Base-by-base conservation (phyloP, 768 basidiomycete genomes). In the Ramaria sp. region DNA sequence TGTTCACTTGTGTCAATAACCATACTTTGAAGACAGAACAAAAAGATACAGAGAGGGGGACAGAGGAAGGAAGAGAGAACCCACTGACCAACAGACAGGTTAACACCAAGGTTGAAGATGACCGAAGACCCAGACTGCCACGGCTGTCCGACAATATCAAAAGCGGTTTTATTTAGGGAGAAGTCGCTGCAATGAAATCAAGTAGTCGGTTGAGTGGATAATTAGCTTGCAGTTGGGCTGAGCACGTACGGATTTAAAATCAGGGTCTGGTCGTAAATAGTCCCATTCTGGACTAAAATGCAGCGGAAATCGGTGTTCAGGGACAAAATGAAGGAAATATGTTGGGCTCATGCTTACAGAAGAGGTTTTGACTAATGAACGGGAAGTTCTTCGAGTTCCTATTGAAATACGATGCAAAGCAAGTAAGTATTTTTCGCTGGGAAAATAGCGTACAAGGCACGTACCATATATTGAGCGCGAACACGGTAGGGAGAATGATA, bases 81-180 rank as follows among this genome's bases (percentile, higher is more conserved):
- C 36, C 16, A 4, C 52, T 25, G 9, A 53, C 52, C 52, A 42
- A 53, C 32, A 5, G 52, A 42, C 52, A 53, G 44, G 32, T 25
- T 53, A 15, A 53, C 44, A n/a, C 52, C 52, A 3, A 53, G 52
- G 43, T 44, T 53, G 52, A 16, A 53, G 27, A 53, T 53, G 15
- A 53, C 52, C 24, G 27, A 43, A 13, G 52, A 53, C 9, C 52
- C 52, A 30, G 39, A 43, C 36, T 25, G 52, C 52, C 52, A 53
- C 3, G 52, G 52, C 24, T 43, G 38, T 7, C 52, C 52, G 20
- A 53, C 52, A 9, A 43, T 18, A 16, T 42, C 52, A 16, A 43
- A 53, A n/a, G 52, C 52, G 6, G 52, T 53, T 4, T n/a, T n/a
- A n/a, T n/a, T n/a, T n/a, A n/a, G n/a, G n/a, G n/a, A n/a, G n/a